Conservation (phyloP, 495 filamentous ascomycete species). For the Amniculicola lignicola region DNA sequence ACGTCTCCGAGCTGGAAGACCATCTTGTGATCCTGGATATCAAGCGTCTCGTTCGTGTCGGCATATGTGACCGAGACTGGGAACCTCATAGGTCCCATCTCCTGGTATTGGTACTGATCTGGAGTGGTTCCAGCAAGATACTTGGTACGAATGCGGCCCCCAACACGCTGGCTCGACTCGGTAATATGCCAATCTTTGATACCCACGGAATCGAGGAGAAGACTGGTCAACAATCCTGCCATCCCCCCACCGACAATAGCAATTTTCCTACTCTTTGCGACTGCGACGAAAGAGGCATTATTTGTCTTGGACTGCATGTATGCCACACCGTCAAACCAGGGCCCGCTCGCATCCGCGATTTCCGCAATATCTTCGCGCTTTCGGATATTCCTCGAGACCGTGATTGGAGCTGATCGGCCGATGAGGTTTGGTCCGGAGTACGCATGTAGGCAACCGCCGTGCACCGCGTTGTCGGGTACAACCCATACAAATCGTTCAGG, state of each 20-base stretch:
- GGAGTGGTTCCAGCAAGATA: conserved; percentile 58
- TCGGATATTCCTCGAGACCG: conserved; percentile 35
- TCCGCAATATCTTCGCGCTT: conserved; percentile 36
- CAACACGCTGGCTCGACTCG: conserved; percentile 51
- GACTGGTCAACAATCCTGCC: conserved; percentile 59
- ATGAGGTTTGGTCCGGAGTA: conserved; percentile 44
- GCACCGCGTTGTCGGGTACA: conserved; percentile 46
- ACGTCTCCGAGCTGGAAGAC: conserved; percentile 45
- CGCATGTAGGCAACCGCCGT: conserved; percentile 53
- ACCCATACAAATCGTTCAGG: conserved; percentile 50
- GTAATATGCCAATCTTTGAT: conserved; percentile 56
- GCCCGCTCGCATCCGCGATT: conserved; percentile 55
- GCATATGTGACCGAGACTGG: conserved; percentile 50
- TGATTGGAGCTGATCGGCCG: conserved; percentile 47
- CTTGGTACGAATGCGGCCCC: conserved; percentile 60
- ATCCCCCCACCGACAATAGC: conserved; percentile 70
- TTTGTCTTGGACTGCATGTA: conserved; percentile 56
- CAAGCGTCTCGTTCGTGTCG: conserved; percentile 53
- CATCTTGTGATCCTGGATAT: conserved; percentile 58
- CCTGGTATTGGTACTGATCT: conserved; percentile 68
- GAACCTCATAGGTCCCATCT: conserved; percentile 74
- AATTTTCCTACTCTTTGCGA: conserved; percentile 54
- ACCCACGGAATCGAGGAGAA: conserved; percentile 52
- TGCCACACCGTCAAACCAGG: conserved; percentile 55
- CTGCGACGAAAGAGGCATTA: conserved; percentile 49